Percentiles rank a stretch among this genome's conserved stretches.
Conservation (phyloP, 1,284 basidiomycete genomes). For the Mycena sp. region DNA sequence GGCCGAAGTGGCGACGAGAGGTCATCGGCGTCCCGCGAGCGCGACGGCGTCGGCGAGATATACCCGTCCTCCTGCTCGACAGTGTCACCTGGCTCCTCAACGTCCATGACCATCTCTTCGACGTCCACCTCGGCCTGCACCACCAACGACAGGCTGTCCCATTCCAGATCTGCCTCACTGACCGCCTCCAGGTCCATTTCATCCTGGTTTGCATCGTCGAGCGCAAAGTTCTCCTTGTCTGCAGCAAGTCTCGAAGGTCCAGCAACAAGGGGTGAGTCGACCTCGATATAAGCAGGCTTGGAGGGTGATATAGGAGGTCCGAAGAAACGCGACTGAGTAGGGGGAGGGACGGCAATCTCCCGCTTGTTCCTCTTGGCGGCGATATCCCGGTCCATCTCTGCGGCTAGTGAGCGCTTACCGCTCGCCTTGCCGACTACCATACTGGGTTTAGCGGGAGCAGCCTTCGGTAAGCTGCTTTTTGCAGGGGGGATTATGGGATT, state of each 20-base stretch:
- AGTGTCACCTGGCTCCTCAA: slow-evolving; percentile 46
- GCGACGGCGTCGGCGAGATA: slow-evolving; percentile 69
- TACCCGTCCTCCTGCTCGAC: slow-evolving; percentile 83
- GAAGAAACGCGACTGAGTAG: slow-evolving; percentile 29
- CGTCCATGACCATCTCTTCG: slow-evolving; percentile 43
- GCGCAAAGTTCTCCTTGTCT: slow-evolving; percentile 54
- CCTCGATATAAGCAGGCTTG: slow-evolving; percentile 11
- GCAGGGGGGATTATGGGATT: slow-evolving; percentile 45
- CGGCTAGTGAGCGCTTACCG: slow-evolving; percentile 76
- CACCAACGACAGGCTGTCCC: slow-evolving; percentile 42
- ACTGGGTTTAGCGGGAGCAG: slow-evolving; percentile 31
- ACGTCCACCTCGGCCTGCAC: slow-evolving; percentile 45
- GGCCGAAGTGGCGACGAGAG: slow-evolving; percentile 67
- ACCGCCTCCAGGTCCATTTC: slow-evolving; percentile 38
- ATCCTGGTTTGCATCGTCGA: slow-evolving; percentile 52
- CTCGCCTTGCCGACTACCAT: slow-evolving; percentile 64
- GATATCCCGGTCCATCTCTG: slow-evolving; percentile 73
- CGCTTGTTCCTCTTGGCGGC: slow-evolving; percentile 60
- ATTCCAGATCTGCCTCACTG: slow-evolving; percentile 27
- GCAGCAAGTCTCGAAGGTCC: slow-evolving; percentile 53
- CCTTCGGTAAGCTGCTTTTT: slow-evolving; percentile 38
- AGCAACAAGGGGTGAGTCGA: slow-evolving; percentile 37
- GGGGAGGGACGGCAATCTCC: not conserved
- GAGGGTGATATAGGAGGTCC: not conserved
- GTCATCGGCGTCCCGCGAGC: slow-evolving; percentile 63